Evolutionary conservation across 1,284 basidiomycete species (phyloP), one percentile per base, ranked within the genome.

Genomic region (Sphagnurus paluster): DNA sequence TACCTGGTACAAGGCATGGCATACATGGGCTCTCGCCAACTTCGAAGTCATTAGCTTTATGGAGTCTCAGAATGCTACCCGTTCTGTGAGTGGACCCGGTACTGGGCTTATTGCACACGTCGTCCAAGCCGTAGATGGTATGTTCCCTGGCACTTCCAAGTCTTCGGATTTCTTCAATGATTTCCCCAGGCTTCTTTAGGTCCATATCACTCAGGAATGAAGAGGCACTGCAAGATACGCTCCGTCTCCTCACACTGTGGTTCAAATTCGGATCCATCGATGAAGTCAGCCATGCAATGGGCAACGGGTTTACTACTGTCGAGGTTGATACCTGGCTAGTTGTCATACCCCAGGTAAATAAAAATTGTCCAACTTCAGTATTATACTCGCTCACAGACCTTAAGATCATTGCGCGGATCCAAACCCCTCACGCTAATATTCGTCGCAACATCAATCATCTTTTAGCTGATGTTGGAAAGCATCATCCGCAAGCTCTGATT

Each of bases 1-100:
- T 5, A 78, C 79, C 32, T 99, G 96, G 96, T 98, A 98, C 70
- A 98, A 98, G 68, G 97, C 96, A 13, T 98, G 96, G 96, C 96
- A 99, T 65, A 95, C 93, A 0, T 99, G 95, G 94, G 96, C 97
- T 5, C 72, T 99, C 48, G 90, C 94, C 9, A 98, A 98, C 66
- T 97, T 97, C 56, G 93, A 98, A 54, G 92, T 98, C 51, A 88
- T 99, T 48, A 78, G 80, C n/a, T 80, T 87, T 58, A 71, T 93
- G 52, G 92, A 96, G 63, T 77, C 70, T 41, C 81, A 87, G 56
- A 70, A 69, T 30, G 79, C 85, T 50, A 76, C 71, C 50, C 79
- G 81, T 55, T 70, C 70, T 9, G 67, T 75, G n/a, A 87, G 90
- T 43, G 66, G 90, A n/a, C 80, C 84, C 1, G 79, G 83, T 10